These are phyloP conservation scores for Pyrenochaeta sp. DNA, from an alignment of 2,329 filamentous ascomycete species.

Conservation along the genomic window DNA sequence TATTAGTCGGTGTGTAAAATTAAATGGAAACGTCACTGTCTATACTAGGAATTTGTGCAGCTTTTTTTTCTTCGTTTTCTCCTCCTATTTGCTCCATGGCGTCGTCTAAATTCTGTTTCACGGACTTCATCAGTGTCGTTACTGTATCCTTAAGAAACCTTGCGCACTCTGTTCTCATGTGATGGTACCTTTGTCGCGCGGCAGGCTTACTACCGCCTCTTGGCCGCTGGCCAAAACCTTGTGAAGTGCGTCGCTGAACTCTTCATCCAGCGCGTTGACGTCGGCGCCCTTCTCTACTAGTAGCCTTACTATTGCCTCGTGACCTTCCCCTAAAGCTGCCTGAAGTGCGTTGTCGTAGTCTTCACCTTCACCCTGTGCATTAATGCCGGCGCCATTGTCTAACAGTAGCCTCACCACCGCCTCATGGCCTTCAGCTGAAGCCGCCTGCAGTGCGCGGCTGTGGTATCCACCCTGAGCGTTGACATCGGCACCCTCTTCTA, in stretches of 20 bases:
- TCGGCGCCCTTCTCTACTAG: neutral
- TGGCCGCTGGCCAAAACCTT: constrained; percentile 3
- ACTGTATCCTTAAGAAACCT: too few relatives aligned
- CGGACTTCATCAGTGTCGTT: too few relatives aligned
- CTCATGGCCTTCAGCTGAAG: constrained; percentile 15
- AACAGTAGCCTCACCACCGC: constrained; percentile 16
- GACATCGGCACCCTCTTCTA: constrained; percentile 1
- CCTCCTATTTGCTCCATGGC: too few relatives aligned
- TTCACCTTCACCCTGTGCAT: neutral
- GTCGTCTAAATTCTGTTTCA: too few relatives aligned
- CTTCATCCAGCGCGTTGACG: neutral
- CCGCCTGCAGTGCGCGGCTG: constrained; percentile 23
- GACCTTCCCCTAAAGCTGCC: neutral
- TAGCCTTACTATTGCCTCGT: neutral
- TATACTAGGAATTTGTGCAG: too few relatives aligned
- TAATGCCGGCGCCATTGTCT: constrained; percentile 17
- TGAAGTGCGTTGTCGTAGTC: neutral
- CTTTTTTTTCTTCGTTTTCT: too few relatives aligned
- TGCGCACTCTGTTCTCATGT: too few relatives aligned
- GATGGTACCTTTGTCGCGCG: constrained; percentile 3
- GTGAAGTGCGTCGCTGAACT: neutral
- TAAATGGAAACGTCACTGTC: too few relatives aligned
- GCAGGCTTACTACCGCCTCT: constrained; percentile 1
- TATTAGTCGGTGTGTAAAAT: too few relatives aligned
- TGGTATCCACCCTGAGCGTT: constrained; percentile 17